phyloP scores from a whole-genome alignment of 2,329 filamentous ascomycete species.

The Aurifilum marmelostoma region DNA sequence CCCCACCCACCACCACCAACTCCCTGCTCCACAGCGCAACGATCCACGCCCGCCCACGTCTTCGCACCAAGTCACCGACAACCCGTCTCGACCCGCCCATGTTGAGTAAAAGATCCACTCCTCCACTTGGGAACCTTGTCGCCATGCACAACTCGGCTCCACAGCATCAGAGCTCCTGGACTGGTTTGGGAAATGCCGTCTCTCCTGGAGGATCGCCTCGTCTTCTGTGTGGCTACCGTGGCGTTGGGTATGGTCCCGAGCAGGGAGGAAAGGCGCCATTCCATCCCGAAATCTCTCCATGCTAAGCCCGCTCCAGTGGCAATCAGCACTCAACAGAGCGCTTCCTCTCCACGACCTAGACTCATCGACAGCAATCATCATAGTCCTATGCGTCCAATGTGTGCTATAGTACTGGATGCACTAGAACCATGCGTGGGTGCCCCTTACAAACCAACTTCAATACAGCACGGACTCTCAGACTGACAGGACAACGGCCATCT shows the following conservation, averaged over 20 bases:
- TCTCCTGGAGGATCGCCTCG: constrained; percentile 2
- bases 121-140: constrained; percentile 13
- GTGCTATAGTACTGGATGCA: background rate
- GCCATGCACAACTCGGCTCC: constrained; percentile 13
- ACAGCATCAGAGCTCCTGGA: background rate
- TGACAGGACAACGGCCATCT: background rate
- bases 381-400: no score
- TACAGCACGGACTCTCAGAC: background rate
- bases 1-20: constrained; percentile 4
- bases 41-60: background rate
- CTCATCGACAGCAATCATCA: background rate
- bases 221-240: constrained; percentile 10
- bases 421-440: background rate
- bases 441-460: background rate
- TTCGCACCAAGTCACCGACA: constrained; percentile 9
- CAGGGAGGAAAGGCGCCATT: constrained; percentile 6
- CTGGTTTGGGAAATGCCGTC: constrained; percentile 14
- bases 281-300: background rate
- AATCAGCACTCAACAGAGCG: background rate
- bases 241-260: constrained; percentile 6
- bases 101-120: constrained; percentile 5
- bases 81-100: constrained; percentile 1
- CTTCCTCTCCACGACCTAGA: background rate
- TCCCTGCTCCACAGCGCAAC: constrained; percentile 1
- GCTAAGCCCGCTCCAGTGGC: background rate